A percentile compares a stretch with the other conserved stretches of the same genome.
phyloP scores from a whole-genome alignment of 371 early-diverging fungal genomes.

The Actinomortierella wolfii region DNA sequence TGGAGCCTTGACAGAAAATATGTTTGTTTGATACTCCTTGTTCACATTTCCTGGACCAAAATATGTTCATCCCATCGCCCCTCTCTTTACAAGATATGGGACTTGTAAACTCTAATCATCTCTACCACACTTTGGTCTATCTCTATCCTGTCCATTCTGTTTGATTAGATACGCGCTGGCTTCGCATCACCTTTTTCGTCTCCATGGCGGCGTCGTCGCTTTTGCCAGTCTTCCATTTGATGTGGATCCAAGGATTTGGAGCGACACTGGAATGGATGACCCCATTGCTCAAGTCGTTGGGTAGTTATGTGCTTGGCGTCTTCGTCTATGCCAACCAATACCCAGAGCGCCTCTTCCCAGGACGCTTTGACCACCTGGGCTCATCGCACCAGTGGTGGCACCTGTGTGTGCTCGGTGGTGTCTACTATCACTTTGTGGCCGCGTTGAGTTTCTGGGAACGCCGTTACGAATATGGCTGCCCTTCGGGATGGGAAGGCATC shows the following conservation, averaged over 20 bases:
- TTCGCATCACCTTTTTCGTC: constrained; percentile 66
- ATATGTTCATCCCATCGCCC: too few relatives aligned
- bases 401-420: constrained; percentile 70
- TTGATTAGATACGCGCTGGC: constrained; percentile 43
- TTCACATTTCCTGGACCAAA: too few relatives aligned
- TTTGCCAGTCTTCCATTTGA: constrained; percentile 62
- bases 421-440: constrained; percentile 68
- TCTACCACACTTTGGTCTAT: too few relatives aligned
- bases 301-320: constrained; percentile 63
- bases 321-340: constrained; percentile 70
- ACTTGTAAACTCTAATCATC: too few relatives aligned
- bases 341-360: constrained; percentile 79
- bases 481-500: constrained; percentile 41
- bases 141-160: neutral
- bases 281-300: constrained; percentile 54
- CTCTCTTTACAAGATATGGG: too few relatives aligned
- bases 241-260: constrained; percentile 50
- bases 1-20: too few relatives aligned
- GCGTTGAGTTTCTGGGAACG: constrained; percentile 57
- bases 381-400: constrained; percentile 87
- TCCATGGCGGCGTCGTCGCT: constrained; percentile 64
- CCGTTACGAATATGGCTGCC: constrained; percentile 56
- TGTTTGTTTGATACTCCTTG: too few relatives aligned
- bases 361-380: constrained; percentile 72
- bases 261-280: constrained; percentile 52